These are phyloP conservation scores for Aegilops tauschii DNA, from an alignment of 176 grass and related monocot species.

Conservation along the genomic window DNA sequence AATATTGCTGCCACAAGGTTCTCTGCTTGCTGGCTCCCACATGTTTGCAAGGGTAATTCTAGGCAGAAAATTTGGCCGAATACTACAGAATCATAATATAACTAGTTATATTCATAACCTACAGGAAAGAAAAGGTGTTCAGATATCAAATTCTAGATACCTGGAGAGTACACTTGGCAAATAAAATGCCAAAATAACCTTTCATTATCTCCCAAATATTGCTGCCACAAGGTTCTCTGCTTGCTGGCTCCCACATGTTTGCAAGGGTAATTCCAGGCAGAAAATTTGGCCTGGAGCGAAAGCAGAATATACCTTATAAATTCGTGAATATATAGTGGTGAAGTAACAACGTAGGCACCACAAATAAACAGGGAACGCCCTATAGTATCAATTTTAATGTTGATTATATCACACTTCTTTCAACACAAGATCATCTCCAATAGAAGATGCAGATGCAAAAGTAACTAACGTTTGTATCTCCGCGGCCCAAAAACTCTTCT, in stretches of 20 bases:
- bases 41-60: slow-evolving; percentile 89
- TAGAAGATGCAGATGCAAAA: too few relatives aligned
- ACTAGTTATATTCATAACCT: too few relatives aligned
- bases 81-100: too few relatives aligned
- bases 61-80: slow-evolving; percentile 65
- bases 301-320: not conserved
- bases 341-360: too few relatives aligned
- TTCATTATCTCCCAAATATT: slow-evolving; percentile 81
- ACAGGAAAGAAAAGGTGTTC: too few relatives aligned
- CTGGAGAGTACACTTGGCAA: slow-evolving; percentile 32
- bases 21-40: slow-evolving; percentile 72
- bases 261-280: slow-evolving; percentile 82
- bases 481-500: too few relatives aligned
- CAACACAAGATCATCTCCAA: too few relatives aligned
- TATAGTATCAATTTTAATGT: too few relatives aligned
- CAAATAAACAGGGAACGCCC: too few relatives aligned
- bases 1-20: slow-evolving; percentile 46
- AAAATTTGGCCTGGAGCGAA: slow-evolving; percentile 61
- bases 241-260: slow-evolving; percentile 90
- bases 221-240: slow-evolving; percentile 53
- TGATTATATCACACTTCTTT: too few relatives aligned
- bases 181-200: slow-evolving; percentile 65
- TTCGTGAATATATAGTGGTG: not conserved
- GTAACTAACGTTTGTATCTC: too few relatives aligned
- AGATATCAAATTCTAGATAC: too few relatives aligned